phyloP scores from a whole-genome alignment of 2,329 filamentous ascomycete species.

The Xylariomycetidae sp. region DNA sequence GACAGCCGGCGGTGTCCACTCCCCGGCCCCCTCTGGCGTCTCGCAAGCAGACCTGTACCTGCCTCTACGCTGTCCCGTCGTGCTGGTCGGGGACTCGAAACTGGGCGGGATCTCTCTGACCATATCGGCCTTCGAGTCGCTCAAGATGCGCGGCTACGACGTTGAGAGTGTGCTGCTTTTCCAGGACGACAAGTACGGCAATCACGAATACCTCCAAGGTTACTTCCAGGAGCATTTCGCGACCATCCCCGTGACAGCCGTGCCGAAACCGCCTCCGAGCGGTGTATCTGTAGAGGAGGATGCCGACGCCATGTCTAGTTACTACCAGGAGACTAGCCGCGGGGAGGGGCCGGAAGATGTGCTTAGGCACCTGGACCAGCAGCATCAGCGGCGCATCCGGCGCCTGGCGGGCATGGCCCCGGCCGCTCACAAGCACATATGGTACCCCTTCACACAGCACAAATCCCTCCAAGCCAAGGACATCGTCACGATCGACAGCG shows the following conservation, averaged over 20 bases:
- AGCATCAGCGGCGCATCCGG: conserved; percentile 55
- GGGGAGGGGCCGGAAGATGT: conserved; percentile 37
- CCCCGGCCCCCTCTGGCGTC: conserved; percentile 69
- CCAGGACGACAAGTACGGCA: conserved; percentile 59
- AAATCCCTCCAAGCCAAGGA: conserved; percentile 54
- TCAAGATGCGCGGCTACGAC: conserved; percentile 74
- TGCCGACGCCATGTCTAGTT: conserved; percentile 52
- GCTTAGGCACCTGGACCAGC: conserved; percentile 45
- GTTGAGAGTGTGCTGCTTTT: conserved; percentile 68
- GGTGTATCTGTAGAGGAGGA: conserved; percentile 24
- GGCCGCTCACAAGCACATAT: conserved; percentile 62
- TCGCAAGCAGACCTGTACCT: conserved; percentile 76
- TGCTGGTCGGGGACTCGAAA: conserved; percentile 70
- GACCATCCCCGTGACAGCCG: conserved; percentile 49
- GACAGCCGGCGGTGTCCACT: conserved; percentile 79
- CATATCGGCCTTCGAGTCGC: conserved; percentile 74
- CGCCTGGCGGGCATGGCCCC: conserved; percentile 59
- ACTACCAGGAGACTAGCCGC: conserved; percentile 52
- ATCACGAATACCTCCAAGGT: conserved; percentile 57
- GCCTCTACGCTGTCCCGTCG: conserved; percentile 65
- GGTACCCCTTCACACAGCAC: conserved; percentile 88
- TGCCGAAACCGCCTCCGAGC: conserved; percentile 56
- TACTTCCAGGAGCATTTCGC: conserved; percentile 63
- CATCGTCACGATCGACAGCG: conserved; percentile 75
- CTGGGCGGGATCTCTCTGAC: conserved; percentile 78